Conservation (phyloP, 2,329 filamentous ascomycete genomes). For the Macrophomina pseudophaseolina region DNA sequence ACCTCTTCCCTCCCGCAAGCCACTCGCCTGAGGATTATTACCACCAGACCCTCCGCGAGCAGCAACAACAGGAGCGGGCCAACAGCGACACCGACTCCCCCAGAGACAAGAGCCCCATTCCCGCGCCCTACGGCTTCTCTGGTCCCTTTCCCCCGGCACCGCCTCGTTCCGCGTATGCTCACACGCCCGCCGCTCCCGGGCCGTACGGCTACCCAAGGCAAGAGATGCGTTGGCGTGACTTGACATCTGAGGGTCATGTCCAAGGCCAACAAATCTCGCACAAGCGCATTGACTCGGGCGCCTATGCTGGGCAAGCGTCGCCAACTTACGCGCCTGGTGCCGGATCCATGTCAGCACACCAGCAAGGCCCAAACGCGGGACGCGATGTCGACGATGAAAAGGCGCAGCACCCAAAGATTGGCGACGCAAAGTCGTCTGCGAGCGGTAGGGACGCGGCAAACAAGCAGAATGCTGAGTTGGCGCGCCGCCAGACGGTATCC, state of each 20-base stretch:
- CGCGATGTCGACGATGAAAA: not conserved
- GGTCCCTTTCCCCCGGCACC: not conserved
- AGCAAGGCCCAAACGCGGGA: not conserved
- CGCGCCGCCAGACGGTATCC: not conserved
- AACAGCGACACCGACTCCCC: not conserved
- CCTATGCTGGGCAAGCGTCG: not conserved
- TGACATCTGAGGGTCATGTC: constrained; percentile 1
- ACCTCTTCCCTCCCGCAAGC: not conserved
- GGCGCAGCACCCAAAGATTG: too few relatives aligned
- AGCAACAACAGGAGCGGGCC: constrained; percentile 10
- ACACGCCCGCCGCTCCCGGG: not conserved
- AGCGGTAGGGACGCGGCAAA: not conserved
- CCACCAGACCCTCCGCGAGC: constrained; percentile 22
- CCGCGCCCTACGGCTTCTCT: not conserved
- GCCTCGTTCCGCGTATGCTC: not conserved
- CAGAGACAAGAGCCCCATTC: not conserved
- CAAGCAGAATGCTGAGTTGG: not conserved
- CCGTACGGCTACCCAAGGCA: constrained; percentile 9
- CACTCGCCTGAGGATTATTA: constrained; percentile 15
- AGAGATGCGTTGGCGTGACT: constrained; percentile 19
- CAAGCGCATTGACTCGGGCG: constrained; percentile 16
- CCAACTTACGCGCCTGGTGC: not conserved
- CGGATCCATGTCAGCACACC: not conserved
- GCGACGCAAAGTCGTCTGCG: not conserved
- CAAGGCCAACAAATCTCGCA: not conserved